Percentiles rank a stretch among this genome's conserved stretches.
Evolutionary conservation across 148 eudicot genomes (phyloP).

Genomic region (Tetragonia tetragonoides): DNA sequence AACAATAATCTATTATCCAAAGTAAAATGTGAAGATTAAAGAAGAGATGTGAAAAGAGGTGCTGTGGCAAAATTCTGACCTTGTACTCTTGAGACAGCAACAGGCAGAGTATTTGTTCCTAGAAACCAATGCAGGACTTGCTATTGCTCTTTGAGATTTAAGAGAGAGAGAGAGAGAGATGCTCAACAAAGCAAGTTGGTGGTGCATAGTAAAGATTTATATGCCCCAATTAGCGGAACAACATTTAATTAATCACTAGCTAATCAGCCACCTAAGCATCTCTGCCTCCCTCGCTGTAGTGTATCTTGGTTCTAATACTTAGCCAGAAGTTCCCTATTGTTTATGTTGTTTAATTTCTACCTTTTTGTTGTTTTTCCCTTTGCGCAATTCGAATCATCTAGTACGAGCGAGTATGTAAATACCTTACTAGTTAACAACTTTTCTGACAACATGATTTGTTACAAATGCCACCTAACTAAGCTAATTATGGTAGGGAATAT

Average conservation of each 20-base stretch:
- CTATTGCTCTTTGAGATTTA: background rate
- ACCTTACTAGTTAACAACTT: too few relatives aligned
- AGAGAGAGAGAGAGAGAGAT: conserved; percentile 7
- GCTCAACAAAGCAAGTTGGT: background rate
- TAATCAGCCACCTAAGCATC: conserved; percentile 23
- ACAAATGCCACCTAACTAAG: too few relatives aligned
- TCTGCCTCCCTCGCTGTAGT: conserved; percentile 13
- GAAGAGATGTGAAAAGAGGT: background rate
- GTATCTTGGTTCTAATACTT: conserved; percentile 8
- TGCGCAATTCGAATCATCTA: too few relatives aligned
- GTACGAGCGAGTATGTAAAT: too few relatives aligned
- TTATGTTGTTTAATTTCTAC: background rate
- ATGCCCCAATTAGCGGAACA: background rate
- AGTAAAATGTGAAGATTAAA: background rate
- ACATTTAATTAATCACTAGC: background rate
- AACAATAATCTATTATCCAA: background rate
- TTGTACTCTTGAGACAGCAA: background rate
- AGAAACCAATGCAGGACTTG: background rate
- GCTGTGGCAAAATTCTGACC: background rate
- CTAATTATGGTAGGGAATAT: too few relatives aligned
- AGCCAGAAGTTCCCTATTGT: background rate
- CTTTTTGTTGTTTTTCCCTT: too few relatives aligned
- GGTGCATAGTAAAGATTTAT: background rate
- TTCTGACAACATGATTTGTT: too few relatives aligned
- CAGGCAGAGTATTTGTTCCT: background rate